Percentiles rank a stretch among this genome's conserved stretches.
Evolutionary conservation across 1,139 yeast genomes (phyloP).

Genomic region (Suhomyces guaymorum): DNA sequence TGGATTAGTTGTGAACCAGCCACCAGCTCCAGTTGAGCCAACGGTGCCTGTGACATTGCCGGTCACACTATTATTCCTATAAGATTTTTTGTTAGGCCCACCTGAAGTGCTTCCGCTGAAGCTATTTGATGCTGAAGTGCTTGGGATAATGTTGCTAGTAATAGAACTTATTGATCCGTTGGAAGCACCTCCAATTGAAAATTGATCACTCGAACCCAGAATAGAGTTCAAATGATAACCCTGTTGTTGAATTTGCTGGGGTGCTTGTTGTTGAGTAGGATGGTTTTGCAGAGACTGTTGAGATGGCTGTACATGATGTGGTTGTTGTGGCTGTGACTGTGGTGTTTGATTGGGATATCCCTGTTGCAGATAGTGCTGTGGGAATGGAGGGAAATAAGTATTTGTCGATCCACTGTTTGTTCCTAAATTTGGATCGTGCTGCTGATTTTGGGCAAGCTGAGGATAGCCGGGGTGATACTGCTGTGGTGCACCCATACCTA

Average conservation of each 20-base stretch:
- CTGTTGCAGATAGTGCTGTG: conserved; percentile 15
- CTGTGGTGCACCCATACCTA: conserved; percentile 15
- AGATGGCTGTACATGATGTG: conserved; percentile 3
- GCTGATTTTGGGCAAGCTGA: conserved; percentile 8
- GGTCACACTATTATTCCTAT: conserved; percentile 10
- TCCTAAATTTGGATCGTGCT: conserved; percentile 7
- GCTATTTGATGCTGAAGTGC: conserved; percentile 10
- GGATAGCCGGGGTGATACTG: conserved; percentile 14
- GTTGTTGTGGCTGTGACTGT: conserved; percentile 7
- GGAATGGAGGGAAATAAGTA: conserved; percentile 8
- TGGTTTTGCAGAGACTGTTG: conserved; percentile 1
- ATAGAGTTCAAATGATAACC: conserved; percentile 11
- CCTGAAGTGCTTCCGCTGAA: conserved; percentile 10
- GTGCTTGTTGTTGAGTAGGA: conserved; percentile 10
- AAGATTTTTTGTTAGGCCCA: conserved; percentile 8
- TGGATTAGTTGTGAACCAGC: conserved; percentile 14
- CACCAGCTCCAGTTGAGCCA: conserved; percentile 7
- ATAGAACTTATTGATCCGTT: conserved; percentile 14
- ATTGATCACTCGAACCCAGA: conserved; percentile 12
- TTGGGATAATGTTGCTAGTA: conserved; percentile 8
- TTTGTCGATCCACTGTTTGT: conserved; percentile 1
- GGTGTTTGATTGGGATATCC: conserved; percentile 9
- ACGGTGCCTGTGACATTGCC: conserved; percentile 6
- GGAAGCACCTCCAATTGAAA: conserved; percentile 10
- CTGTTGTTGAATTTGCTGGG: conserved; percentile 10